Evolutionary conservation across 306 rosid genomes (phyloP).

Genomic region (Cucumis hystrix): DNA sequence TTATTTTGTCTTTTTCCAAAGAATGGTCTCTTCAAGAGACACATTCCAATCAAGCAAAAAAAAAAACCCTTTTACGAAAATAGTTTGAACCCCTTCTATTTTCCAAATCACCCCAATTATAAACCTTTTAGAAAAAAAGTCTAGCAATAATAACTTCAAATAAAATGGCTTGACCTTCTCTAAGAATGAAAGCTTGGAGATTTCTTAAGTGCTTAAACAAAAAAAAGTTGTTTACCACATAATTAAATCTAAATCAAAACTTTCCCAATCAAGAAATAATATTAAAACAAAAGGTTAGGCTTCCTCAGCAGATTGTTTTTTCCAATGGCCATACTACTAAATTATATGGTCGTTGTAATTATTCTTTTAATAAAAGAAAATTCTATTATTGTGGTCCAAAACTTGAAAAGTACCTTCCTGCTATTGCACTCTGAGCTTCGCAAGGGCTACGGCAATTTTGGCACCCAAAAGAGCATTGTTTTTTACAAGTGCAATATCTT

Average conservation of each 20-base stretch:
- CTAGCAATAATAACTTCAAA: not conserved
- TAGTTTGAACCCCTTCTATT: no score
- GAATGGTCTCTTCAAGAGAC: no score
- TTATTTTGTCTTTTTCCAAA: no score
- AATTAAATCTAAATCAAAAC: not conserved
- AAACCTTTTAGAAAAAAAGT: no score
- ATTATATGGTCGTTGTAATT: not conserved
- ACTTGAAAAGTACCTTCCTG: conserved; percentile 18
- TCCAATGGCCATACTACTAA: not conserved
- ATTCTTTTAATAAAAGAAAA: not conserved
- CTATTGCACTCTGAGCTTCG: conserved; percentile 26
- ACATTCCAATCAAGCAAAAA: no score
- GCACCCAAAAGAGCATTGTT: conserved; percentile 78
- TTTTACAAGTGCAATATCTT: conserved; percentile 95
- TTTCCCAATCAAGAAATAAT: not conserved
- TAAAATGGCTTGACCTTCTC: not conserved
- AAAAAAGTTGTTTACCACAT: not conserved
- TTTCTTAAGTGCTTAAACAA: not conserved
- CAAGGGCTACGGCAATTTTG: conserved; percentile 59
- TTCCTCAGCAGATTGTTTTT: not conserved
- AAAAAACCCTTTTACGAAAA: no score
- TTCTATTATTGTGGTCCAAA: not conserved
- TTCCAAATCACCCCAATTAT: no score
- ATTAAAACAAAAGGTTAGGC: not conserved
- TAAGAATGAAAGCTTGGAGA: not conserved